Conservation (phyloP, 2,329 filamentous ascomycete genomes). For the Penicillium sp. region DNA sequence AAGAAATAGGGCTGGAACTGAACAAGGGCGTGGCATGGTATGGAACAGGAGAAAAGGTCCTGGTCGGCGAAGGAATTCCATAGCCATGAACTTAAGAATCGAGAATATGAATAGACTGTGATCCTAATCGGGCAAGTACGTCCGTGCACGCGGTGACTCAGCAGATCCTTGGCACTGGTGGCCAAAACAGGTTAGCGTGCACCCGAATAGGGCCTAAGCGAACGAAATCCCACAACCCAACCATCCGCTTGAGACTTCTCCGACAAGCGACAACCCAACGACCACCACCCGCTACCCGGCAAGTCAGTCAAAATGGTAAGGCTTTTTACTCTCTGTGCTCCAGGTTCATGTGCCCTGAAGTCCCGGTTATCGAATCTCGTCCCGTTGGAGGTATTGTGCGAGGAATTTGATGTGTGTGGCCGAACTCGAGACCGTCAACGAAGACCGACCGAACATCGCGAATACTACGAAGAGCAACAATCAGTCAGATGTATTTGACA, state of each 20-base stretch:
- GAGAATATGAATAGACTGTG: not conserved
- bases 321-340: constrained; percentile 12
- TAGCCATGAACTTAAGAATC: not conserved
- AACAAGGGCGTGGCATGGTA: constrained; percentile 79
- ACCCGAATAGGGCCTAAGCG: constrained; percentile 42
- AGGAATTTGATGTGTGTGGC: constrained; percentile 16
- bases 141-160: constrained; percentile 19
- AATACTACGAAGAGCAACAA: not conserved
- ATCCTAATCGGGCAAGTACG: constrained; percentile 3
- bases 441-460: constrained; percentile 9
- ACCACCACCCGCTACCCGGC: constrained; percentile 42
- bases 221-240: constrained; percentile 44
- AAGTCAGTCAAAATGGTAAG: constrained; percentile 49
- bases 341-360: constrained; percentile 20
- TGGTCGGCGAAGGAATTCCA: constrained; percentile 48
- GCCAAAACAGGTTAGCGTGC: constrained; percentile 28
- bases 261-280: constrained; percentile 40
- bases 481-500: not conserved
- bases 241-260: constrained; percentile 33
- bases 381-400: constrained; percentile 12
- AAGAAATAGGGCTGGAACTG: constrained; percentile 73
- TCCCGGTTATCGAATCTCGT: constrained; percentile 23
- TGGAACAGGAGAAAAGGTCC: constrained; percentile 68
- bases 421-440: constrained; percentile 16
- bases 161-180: constrained; percentile 14